Evolutionary conservation across 169 alveolate genomes (phyloP).

Genomic region (Cryptosporidium ryanae): DNA sequence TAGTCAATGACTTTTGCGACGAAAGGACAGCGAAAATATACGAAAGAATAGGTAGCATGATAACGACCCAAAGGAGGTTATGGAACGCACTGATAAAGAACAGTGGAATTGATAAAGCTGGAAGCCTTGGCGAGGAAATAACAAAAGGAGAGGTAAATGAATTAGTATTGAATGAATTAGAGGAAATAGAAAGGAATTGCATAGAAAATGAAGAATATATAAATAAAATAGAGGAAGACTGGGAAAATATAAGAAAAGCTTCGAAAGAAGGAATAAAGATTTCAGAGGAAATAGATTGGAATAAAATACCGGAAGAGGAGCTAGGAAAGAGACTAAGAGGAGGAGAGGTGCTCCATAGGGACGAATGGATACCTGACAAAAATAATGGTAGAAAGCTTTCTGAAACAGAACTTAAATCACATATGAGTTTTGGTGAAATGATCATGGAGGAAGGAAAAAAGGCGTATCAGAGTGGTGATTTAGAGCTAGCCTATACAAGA

Average conservation of each 20-base stretch:
- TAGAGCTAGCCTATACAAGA: constrained; percentile 38
- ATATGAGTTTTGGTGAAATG: constrained; percentile 57
- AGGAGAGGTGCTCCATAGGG: constrained; percentile 61
- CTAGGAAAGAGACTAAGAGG: constrained; percentile 63
- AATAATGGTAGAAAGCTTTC: constrained; percentile 36
- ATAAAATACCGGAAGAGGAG: constrained; percentile 58
- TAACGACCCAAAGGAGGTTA: constrained; percentile 58
- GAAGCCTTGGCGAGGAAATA: not conserved
- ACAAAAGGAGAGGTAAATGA: constrained; percentile 20
- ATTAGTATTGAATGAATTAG: constrained; percentile 10
- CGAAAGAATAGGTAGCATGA: constrained; percentile 42
- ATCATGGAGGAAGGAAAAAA: constrained; percentile 35
- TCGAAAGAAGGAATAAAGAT: constrained; percentile 50
- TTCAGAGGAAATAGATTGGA: constrained; percentile 68
- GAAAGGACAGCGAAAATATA: constrained; percentile 3
- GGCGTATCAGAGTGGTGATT: constrained; percentile 32
- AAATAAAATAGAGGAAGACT: constrained; percentile 56
- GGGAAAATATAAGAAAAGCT: constrained; percentile 35
- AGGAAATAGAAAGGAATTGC: constrained; percentile 19
- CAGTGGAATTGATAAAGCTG: not conserved
- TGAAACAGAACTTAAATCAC: constrained; percentile 26
- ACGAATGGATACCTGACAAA: constrained; percentile 70
- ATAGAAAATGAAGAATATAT: constrained; percentile 37
- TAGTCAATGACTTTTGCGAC: constrained; percentile 35
- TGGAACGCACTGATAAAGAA: constrained; percentile 22